phyloP scores from a whole-genome alignment of 345 rosid species.

The Salix arbutifolia region DNA sequence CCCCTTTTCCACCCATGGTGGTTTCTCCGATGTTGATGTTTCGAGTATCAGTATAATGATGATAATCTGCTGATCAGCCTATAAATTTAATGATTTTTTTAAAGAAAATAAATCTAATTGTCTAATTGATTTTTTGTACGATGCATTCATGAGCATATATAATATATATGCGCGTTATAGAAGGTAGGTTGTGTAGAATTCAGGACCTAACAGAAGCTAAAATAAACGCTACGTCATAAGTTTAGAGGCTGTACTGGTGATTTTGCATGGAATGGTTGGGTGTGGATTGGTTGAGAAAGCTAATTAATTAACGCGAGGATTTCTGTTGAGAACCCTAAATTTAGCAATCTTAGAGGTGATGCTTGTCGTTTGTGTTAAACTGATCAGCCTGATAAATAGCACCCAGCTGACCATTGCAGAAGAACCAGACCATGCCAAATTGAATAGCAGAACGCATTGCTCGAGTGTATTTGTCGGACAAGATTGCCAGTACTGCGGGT shows the following conservation, averaged over 20 bases:
- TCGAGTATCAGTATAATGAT: background rate
- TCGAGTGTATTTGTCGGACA: conserved; percentile 21
- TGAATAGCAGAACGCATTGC: background rate
- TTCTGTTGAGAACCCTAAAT: too few species aligned
- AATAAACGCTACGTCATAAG: background rate
- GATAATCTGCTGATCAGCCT: background rate
- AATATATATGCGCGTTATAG: background rate
- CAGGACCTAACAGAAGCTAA: background rate
- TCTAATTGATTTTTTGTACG: background rate
- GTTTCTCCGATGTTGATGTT: background rate
- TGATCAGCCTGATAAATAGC: too few species aligned
- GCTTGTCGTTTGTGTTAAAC: too few species aligned
- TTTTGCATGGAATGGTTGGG: too few species aligned
- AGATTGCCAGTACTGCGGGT: conserved; percentile 9
- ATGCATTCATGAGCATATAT: too few species aligned
- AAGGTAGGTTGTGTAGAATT: background rate
- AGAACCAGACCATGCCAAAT: background rate
- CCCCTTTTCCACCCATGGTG: too few species aligned
- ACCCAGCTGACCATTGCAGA: background rate
- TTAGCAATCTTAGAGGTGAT: too few species aligned
- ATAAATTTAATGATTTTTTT: background rate
- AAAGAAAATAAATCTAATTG: background rate
- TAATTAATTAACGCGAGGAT: too few species aligned
- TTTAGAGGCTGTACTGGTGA: background rate
- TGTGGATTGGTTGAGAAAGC: too few species aligned